Percentiles rank a stretch among this genome's conserved stretches.
Conservation (phyloP, 2,329 filamentous ascomycete genomes). For the Erysiphe pulchra region DNA sequence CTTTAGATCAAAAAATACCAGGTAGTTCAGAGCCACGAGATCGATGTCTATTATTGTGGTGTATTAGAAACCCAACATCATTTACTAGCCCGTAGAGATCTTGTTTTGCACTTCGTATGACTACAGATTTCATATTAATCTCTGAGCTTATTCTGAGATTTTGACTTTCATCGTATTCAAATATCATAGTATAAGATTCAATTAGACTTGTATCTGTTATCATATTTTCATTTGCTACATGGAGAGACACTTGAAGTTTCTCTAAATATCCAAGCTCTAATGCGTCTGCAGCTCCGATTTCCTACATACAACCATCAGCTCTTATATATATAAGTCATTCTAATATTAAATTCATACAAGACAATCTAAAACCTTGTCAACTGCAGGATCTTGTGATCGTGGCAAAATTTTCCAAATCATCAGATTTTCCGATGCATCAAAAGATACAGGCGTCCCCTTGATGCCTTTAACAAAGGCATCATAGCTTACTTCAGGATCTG, state of each 20-base stretch:
- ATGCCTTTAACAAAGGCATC: slow-evolving; percentile 4
- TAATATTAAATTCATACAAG: slow-evolving; percentile 4
- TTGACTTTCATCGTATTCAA: slow-evolving; percentile 5
- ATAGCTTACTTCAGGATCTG: slow-evolving; percentile 6
- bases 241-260: slow-evolving; percentile 8
- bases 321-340: not conserved
- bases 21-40: not conserved
- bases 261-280: slow-evolving; percentile 6
- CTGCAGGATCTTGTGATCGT: slow-evolving; percentile 3
- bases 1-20: not conserved
- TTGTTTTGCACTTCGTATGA: slow-evolving; percentile 1
- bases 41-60: slow-evolving; percentile 1
- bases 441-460: not conserved
- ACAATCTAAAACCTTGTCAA: slow-evolving; percentile 9
- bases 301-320: slow-evolving; percentile 4
- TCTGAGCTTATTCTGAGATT: slow-evolving; percentile 1
- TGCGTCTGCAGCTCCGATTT: slow-evolving; percentile 7
- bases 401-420: slow-evolving; percentile 4
- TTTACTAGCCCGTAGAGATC: slow-evolving; percentile 1
- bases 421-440: slow-evolving; percentile 2
- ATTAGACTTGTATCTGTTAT: slow-evolving; percentile 4
- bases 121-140: not conserved
- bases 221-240: slow-evolving; percentile 3
- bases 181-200: slow-evolving; percentile 8
- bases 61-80: slow-evolving; percentile 1